Conservation (phyloP, 2,329 filamentous ascomycete genomes). For the Nothophoma quercina region DNA sequence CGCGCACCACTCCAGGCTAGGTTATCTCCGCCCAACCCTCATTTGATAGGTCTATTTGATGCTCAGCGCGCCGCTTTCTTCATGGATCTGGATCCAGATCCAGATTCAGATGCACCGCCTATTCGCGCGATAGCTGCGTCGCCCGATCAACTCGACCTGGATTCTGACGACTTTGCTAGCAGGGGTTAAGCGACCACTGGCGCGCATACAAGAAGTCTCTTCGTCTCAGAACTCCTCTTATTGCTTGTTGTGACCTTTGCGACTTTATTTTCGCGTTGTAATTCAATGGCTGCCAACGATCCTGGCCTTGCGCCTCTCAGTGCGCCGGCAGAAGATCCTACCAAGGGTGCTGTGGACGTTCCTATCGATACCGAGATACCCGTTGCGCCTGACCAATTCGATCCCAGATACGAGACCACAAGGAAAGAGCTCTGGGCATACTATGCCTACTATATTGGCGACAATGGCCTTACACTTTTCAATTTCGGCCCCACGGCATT, state of each 20-base stretch:
- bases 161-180: conserved; percentile 10
- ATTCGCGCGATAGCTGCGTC: conserved; percentile 2
- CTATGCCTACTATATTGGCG: conserved; percentile 70
- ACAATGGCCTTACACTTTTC: conserved; percentile 69
- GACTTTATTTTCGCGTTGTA: neutral
- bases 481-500: conserved; percentile 59
- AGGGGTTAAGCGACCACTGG: conserved; percentile 10
- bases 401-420: conserved; percentile 60
- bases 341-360: conserved; percentile 29
- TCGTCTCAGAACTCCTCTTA: neutral
- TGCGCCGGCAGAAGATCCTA: conserved; percentile 29
- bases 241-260: neutral
- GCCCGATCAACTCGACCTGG: neutral
- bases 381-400: conserved; percentile 63
- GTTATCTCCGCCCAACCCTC: neutral
- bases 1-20: no score
- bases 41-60: conserved; percentile 8
- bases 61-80: neutral
- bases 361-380: conserved; percentile 49
- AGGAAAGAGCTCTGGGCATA: conserved; percentile 65
- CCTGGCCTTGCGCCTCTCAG: conserved; percentile 32
- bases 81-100: conserved; percentile 3
- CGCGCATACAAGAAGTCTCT: conserved; percentile 16
- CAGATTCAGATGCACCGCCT: conserved; percentile 1
- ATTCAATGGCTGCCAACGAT: conserved; percentile 31